Evolutionary conservation across 2,329 filamentous ascomycete genomes (phyloP), one percentile per base, ranked within the genome.

Genomic region (Coniochaeta sp.): DNA sequence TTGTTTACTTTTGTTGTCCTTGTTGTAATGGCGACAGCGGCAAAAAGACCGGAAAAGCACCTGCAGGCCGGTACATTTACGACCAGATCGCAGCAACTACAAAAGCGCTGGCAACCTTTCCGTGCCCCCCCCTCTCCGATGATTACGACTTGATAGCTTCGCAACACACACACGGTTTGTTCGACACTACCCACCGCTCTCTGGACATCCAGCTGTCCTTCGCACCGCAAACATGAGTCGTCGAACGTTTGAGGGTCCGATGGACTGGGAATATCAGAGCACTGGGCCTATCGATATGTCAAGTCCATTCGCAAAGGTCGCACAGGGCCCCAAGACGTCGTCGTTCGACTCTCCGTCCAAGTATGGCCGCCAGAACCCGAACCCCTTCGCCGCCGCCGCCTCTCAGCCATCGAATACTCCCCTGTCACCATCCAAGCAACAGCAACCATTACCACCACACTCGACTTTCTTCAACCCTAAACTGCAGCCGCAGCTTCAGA

Each of bases 211-310:
- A n/a, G n/a, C n/a, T n/a, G n/a, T n/a, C n/a, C n/a, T n/a, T n/a
- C n/a, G n/a, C n/a, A 31, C 28, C 9, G 5, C 28, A 31, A 65
- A 60, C 19, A 85, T 83, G 78, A 78, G 83, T 59, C 77, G 77
- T 65, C 77, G 85, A 67, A 84, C 80, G 1, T 81, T 77, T 64
- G 84, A 87, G 72, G 77, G 82, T 63, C 84, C 77, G 64, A 88
- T 88, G 85, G 85, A 88, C 67, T 88, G 83, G 82, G 83, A 88
- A 69, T 88, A 85, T 70, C 80, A 87, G 66, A 78, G 77, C 62
- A 72, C 75, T 56, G 83, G 80, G 1, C 84, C 83, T 19, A 72
- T 84, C 62, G 85, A 88, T 72, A 79, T 79, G 19, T 83, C 82
- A 11, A 87, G 84, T 64, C 85, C 85, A 1, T 88, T 87, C 70